phyloP scores from a whole-genome alignment of 1,284 basidiomycete genomes.

The Cutaneotrichosporon curvatum region DNA sequence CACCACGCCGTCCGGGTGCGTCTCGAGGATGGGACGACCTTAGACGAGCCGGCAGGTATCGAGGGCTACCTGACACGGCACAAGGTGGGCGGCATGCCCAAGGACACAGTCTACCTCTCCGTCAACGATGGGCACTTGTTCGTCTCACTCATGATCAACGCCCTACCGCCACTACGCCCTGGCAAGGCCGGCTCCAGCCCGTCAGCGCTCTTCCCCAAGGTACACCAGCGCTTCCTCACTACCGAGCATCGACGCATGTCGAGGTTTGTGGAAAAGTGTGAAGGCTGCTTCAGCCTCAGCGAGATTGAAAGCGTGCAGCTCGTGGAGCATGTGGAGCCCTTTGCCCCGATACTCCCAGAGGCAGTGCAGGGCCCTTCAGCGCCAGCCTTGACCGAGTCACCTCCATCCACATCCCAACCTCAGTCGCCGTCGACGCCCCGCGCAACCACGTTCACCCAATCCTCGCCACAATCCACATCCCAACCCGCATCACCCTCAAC shows the following conservation, averaged over 20 bases:
- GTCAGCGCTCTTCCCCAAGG: slow-evolving; percentile 28
- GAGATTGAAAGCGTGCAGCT: slow-evolving; percentile 27
- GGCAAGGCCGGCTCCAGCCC: slow-evolving; percentile 26
- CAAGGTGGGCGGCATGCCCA: slow-evolving; percentile 12
- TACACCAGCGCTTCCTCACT: slow-evolving; percentile 25
- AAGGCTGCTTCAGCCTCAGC: slow-evolving; percentile 38
- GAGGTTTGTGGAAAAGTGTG: slow-evolving; percentile 26
- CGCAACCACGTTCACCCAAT: too few relatives aligned
- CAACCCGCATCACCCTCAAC: background rate
- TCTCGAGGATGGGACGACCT: slow-evolving; percentile 33
- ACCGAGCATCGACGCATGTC: slow-evolving; percentile 30
- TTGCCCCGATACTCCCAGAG: too few relatives aligned
- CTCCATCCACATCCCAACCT: background rate
- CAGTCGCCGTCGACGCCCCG: background rate
- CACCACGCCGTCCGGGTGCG: slow-evolving; percentile 28
- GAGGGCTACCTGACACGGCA: slow-evolving; percentile 41
- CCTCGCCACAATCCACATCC: background rate
- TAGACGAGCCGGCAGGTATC: slow-evolving; percentile 39
- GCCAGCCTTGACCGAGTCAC: background rate
- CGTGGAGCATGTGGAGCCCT: background rate
- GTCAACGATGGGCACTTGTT: slow-evolving; percentile 39
- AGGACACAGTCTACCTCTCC: slow-evolving; percentile 31
- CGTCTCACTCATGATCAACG: slow-evolving; percentile 21
- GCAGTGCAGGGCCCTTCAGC: background rate
- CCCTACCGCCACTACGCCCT: slow-evolving; percentile 31